Evolutionary conservation across 2,329 filamentous ascomycete species (phyloP).

Genomic region (Cytospora piceae): DNA sequence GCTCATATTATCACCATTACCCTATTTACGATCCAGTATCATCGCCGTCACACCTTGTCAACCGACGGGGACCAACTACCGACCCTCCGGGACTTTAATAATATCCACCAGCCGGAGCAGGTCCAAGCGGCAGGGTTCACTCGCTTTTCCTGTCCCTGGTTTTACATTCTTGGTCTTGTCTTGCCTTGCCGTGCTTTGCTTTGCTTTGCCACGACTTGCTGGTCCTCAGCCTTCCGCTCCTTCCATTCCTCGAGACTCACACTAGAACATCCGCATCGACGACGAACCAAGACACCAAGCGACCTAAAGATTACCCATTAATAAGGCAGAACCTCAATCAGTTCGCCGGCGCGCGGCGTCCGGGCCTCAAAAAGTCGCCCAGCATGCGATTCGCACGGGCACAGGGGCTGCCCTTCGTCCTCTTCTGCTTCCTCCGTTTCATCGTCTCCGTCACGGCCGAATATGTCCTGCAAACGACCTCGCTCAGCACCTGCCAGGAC

Average conservation of each 20-base stretch:
- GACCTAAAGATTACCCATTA: not conserved
- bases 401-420: slow-evolving; percentile 19
- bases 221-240: not conserved
- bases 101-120: slow-evolving; percentile 4
- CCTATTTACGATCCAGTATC: not conserved
- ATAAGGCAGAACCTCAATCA: not conserved
- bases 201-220: not conserved
- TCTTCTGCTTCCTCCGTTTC: slow-evolving; percentile 17
- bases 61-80: not conserved
- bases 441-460: slow-evolving; percentile 33
- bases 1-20: not conserved
- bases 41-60: not conserved
- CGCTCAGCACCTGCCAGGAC: slow-evolving; percentile 74
- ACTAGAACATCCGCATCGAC: not conserved
- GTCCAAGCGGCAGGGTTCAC: slow-evolving; percentile 1
- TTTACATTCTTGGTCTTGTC: not conserved
- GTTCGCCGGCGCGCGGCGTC: slow-evolving; percentile 1
- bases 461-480: slow-evolving; percentile 50
- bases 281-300: not conserved
- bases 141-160: not conserved
- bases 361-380: slow-evolving; percentile 2
- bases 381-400: slow-evolving; percentile 26
- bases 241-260: not conserved
- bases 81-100: not conserved
- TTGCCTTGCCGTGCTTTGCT: not conserved